Conservation (phyloP, 225 moss, liverwort and hornwort species). For the Asterella californica region DNA sequence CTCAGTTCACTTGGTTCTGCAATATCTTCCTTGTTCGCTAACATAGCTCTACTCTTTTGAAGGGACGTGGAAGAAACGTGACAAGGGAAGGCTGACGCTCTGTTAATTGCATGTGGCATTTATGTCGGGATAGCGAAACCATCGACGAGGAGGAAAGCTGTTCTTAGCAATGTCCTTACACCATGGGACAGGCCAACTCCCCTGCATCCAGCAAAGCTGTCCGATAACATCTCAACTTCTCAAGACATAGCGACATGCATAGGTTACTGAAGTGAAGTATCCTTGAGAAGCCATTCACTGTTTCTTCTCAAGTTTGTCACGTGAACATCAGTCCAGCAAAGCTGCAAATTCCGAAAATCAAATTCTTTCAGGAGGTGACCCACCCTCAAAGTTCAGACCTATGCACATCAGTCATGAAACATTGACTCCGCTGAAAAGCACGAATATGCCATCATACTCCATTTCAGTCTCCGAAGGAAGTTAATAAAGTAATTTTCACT, state of each 20-base stretch:
- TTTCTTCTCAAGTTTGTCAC: neutral
- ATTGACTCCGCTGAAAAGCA: neutral
- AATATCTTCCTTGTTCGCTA: constrained; percentile 9
- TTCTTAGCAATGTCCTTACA: neutral
- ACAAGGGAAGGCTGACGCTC: neutral
- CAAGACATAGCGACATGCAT: neutral
- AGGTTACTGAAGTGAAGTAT: neutral
- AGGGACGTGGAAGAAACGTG: too few species aligned
- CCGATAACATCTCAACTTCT: neutral
- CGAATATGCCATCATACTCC: neutral
- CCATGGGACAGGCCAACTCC: neutral
- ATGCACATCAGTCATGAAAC: neutral
- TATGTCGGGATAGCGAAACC: neutral
- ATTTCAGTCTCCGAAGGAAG: neutral
- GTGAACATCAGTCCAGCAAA: neutral
- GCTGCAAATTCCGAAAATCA: neutral
- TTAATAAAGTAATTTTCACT: neutral
- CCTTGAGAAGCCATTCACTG: neutral
- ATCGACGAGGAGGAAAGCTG: neutral
- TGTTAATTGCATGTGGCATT: neutral
- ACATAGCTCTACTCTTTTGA: neutral
- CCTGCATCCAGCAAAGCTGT: neutral
- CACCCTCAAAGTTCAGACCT: neutral
- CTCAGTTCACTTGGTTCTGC: neutral
- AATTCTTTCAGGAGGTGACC: neutral